Conservation (phyloP, 345 rosid genomes). For the Eucalyptus tenuipes region DNA sequence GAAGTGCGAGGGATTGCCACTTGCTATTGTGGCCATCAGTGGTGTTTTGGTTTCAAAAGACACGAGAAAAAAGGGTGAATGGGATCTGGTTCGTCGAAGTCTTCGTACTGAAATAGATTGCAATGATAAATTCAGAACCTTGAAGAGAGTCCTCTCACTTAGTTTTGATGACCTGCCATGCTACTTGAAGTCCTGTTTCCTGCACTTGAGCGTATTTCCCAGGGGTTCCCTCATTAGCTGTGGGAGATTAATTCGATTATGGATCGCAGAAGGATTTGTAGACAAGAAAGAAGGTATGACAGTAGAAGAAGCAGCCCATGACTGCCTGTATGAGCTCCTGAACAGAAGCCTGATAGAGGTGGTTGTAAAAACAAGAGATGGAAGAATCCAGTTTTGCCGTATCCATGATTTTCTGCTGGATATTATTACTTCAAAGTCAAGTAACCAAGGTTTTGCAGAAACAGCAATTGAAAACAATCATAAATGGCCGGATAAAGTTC, state of each 20-base stretch:
- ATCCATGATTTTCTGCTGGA: slow-evolving; percentile 24
- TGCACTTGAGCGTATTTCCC: slow-evolving; percentile 30
- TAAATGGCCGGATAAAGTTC: slow-evolving; percentile 14
- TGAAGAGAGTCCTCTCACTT: slow-evolving; percentile 20
- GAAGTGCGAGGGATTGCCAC: slow-evolving; percentile 28
- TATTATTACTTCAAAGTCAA: slow-evolving; percentile 18
- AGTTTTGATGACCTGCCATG: slow-evolving; percentile 33
- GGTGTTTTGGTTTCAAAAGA: slow-evolving; percentile 23
- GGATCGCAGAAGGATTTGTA: slow-evolving; percentile 36
- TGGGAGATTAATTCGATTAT: slow-evolving; percentile 11
- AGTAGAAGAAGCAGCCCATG: slow-evolving; percentile 28
- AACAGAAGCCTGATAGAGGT: slow-evolving; percentile 25
- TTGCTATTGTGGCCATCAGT: slow-evolving; percentile 35
- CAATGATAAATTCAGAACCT: slow-evolving; percentile 7
- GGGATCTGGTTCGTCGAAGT: slow-evolving; percentile 14
- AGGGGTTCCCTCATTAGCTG: slow-evolving; percentile 8
- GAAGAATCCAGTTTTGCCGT: slow-evolving; percentile 9
- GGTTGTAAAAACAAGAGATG: slow-evolving; percentile 7
- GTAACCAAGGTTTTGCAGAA: slow-evolving; percentile 20
- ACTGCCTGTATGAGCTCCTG: slow-evolving; percentile 23
- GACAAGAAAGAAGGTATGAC: slow-evolving; percentile 21
- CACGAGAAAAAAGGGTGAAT: slow-evolving; percentile 8
- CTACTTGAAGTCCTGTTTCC: slow-evolving; percentile 21
- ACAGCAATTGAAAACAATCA: background rate
- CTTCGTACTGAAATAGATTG: slow-evolving; percentile 14